phyloP scores from a whole-genome alignment of 2,329 filamentous ascomycete genomes.

The Shiraia sp. region DNA sequence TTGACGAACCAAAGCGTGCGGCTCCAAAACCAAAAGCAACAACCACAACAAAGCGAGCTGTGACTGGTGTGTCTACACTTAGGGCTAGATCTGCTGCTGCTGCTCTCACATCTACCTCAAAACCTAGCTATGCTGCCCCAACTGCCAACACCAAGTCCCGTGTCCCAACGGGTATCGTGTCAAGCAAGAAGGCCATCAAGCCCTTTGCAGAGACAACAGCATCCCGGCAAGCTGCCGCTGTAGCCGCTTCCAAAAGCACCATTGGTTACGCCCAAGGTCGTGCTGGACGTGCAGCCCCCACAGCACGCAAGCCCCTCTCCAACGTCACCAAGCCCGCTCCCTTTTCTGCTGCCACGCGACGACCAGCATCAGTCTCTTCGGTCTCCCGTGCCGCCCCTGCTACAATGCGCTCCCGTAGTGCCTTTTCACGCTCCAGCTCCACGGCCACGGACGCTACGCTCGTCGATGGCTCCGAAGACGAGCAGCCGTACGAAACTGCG shows the following conservation, averaged over 20 bases:
- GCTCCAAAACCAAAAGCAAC: slow-evolving; percentile 15
- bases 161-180: slow-evolving; percentile 35
- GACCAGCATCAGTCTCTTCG: slow-evolving; percentile 21
- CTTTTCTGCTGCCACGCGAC: slow-evolving; percentile 28
- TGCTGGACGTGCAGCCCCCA: slow-evolving; percentile 51
- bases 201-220: slow-evolving; percentile 51
- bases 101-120: slow-evolving; percentile 42
- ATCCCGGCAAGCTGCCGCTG: slow-evolving; percentile 64
- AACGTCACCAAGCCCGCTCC: slow-evolving; percentile 39
- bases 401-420: slow-evolving; percentile 16
- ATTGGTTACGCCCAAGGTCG: slow-evolving; percentile 84
- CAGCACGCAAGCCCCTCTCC: slow-evolving; percentile 41
- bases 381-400: slow-evolving; percentile 21
- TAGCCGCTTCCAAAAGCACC: slow-evolving; percentile 75
- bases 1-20: slow-evolving; percentile 33
- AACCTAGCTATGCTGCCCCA: slow-evolving; percentile 46
- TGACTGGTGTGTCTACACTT: slow-evolving; percentile 54
- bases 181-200: slow-evolving; percentile 47
- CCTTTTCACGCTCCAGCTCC: slow-evolving; percentile 41
- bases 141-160: slow-evolving; percentile 47
- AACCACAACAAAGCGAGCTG: slow-evolving; percentile 17
- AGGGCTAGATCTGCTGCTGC: slow-evolving; percentile 56
- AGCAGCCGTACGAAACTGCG: slow-evolving; percentile 31
- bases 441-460: slow-evolving; percentile 36
- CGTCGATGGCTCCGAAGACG: slow-evolving; percentile 23